Evolutionary conservation across 768 basidiomycete genomes (phyloP).

Genomic region (Neoboletus magnificus): DNA sequence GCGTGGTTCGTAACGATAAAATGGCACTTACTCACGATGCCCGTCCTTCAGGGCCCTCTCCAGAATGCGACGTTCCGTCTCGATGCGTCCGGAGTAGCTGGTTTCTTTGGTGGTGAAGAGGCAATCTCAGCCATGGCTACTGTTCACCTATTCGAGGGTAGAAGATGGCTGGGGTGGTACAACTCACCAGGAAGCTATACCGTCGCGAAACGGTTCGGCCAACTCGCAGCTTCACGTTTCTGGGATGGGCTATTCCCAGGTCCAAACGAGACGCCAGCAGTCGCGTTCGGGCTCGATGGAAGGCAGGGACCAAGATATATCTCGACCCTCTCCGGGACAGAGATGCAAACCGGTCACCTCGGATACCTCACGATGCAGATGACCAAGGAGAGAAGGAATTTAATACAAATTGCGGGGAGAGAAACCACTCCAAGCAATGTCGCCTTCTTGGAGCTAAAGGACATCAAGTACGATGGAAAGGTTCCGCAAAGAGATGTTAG

Average conservation of each 20-base stretch:
- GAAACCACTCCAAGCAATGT: conserved; percentile 18
- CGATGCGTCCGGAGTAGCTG: conserved; percentile 32
- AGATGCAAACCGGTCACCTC: conserved; percentile 29
- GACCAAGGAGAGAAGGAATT: conserved; percentile 1
- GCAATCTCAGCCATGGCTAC: conserved; percentile 37
- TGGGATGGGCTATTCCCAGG: conserved; percentile 35
- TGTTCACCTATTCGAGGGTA: conserved; percentile 31
- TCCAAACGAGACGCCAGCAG: conserved; percentile 23
- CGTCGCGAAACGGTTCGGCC: conserved; percentile 32
- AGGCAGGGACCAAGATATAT: conserved; percentile 26
- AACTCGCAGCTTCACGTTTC: conserved; percentile 25
- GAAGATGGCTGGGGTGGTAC: conserved; percentile 36
- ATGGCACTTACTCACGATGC: conserved; percentile 10
- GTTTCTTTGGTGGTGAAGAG: conserved; percentile 38
- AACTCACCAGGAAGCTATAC: conserved; percentile 37
- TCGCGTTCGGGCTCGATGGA: conserved; percentile 31
- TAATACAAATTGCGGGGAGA: conserved; percentile 5
- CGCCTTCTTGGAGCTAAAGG: conserved; percentile 21
- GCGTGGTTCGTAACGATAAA: neutral
- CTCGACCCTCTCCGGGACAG: conserved; percentile 27
- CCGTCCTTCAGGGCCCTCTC: conserved; percentile 16
- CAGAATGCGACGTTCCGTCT: conserved; percentile 11
- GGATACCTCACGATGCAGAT: conserved; percentile 26
- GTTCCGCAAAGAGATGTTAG: conserved; percentile 1
- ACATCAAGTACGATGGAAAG: conserved; percentile 17